phyloP scores from a whole-genome alignment of 2,329 filamentous ascomycete genomes.

The Alternaria longipes region DNA sequence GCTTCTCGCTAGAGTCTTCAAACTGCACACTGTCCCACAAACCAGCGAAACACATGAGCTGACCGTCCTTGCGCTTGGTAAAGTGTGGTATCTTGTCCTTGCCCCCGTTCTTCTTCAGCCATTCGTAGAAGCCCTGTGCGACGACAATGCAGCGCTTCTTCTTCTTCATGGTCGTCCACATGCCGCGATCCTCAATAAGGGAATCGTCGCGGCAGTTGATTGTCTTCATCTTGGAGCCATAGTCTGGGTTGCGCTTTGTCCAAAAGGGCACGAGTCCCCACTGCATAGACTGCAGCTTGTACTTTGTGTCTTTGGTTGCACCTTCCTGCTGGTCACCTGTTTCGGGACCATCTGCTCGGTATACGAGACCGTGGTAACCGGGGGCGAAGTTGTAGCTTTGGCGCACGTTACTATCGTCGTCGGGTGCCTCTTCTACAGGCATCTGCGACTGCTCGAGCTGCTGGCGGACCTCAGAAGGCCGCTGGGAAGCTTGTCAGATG shows the following conservation, averaged over 20 bases:
- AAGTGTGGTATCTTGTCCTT: conserved; percentile 89
- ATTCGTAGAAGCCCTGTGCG: conserved; percentile 95
- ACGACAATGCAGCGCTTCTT: conserved; percentile 87
- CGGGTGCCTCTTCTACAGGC: conserved; percentile 74
- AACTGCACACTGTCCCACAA: conserved; percentile 90
- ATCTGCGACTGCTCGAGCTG: conserved; percentile 79
- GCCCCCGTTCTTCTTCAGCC: conserved; percentile 79
- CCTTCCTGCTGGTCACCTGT: conserved; percentile 56
- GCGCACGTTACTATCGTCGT: conserved; percentile 70
- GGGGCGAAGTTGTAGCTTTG: conserved; percentile 95
- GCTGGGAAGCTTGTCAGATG: conserved; percentile 58
- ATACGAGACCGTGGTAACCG: conserved; percentile 84
- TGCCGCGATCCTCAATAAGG: conserved; percentile 75
- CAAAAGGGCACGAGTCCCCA: conserved; percentile 96
- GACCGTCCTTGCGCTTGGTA: conserved; percentile 80
- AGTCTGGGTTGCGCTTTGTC: conserved; percentile 85
- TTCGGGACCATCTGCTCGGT: conserved; percentile 76
- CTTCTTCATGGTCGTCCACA: conserved; percentile 94
- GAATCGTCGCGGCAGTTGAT: conserved; percentile 97
- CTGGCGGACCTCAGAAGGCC: conserved; percentile 77
- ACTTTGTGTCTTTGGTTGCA: conserved; percentile 60
- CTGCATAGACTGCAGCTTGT: conserved; percentile 92
- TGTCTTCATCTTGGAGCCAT: conserved; percentile 79
- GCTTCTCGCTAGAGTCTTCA: conserved; percentile 73
- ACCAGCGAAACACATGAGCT: conserved; percentile 88